Base-by-base conservation (phyloP, 106 monocot species). In the Ottelia alismoides region DNA sequence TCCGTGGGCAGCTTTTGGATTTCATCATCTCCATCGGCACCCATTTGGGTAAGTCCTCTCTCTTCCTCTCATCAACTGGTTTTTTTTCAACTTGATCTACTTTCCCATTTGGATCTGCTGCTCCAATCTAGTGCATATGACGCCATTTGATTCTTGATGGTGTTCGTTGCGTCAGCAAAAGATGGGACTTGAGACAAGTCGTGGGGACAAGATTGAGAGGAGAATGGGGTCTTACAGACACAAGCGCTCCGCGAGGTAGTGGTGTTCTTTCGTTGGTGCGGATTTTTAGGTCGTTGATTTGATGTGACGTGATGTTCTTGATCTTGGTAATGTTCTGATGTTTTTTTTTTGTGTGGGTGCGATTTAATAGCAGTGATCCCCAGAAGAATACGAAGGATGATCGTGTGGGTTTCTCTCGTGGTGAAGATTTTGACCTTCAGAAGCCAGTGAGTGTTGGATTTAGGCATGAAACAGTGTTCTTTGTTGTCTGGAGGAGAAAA, bases 241-340 rank as follows among this genome's bases (percentile, higher is more conserved):
- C 28, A 84, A 69, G 56, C 56, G 78, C 25, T 88, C 75, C 46
- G 81, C 78, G 63, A 94, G 88, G 93, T 94, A 65, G 25, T 14
- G 25, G 24, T n/a, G 45, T 49, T 44, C 43, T 44, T 20, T 44
- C 43, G 17, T 0, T 7, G 20, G 20, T 50, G 21, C 25, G 11
- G 11, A 1, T 50, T 50, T 50, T 23, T 18, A 23, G 17, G 14
- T 26, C 3, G 26, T 10, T 53, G 25, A 27, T 53, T 20, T 25
- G 5, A 22, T 18, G 28, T 9, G 9, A 12, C 1, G 9, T 26
- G 27, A 7, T 55, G 3, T 7, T 27, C 28, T 53, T 16, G 3
- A 12, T 19, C 11, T 53, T 2, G 22, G 5, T 23, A 28, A 5
- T 27, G 27, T 53, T 11, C n/a, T 11, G 6, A 28, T 6, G 19